Percentiles rank a stretch among this genome's conserved stretches.
phyloP scores from a whole-genome alignment of 257 asterid genomes.

The Anisodus acutangulus region DNA sequence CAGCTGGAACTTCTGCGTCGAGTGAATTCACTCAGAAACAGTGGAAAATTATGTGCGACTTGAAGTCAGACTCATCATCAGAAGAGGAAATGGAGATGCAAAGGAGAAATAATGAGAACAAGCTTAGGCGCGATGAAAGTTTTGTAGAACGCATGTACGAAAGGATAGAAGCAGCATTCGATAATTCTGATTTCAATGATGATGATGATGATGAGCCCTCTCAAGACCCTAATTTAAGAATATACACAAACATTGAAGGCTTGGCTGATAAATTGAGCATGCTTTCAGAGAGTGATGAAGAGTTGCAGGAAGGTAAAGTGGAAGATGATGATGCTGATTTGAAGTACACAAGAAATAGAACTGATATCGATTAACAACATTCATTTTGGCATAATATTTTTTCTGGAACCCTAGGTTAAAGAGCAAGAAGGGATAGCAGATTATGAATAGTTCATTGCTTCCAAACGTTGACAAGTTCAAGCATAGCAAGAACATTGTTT shows the following conservation, averaged over 20 bases:
- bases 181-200: neutral
- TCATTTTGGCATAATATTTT: neutral
- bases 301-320: neutral
- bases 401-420: neutral
- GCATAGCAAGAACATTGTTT: neutral
- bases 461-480: neutral
- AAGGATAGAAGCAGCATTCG: slow-evolving; percentile 5
- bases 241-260: neutral
- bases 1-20: neutral
- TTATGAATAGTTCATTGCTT: slow-evolving; percentile 9
- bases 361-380: neutral
- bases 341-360: neutral
- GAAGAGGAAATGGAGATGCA: neutral
- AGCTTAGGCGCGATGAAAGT: neutral
- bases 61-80: neutral
- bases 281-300: neutral
- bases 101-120: neutral
- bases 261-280: neutral
- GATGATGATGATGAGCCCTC: neutral
- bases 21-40: neutral
- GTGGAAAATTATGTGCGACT: neutral
- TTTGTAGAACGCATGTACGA: neutral
- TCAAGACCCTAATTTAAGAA: neutral
- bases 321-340: neutral
- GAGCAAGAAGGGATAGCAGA: neutral